Evolutionary conservation across 31 red algal genomes (phyloP), one percentile per base, ranked within the genome.

Genomic region (Asparagopsis taxiformis): DNA sequence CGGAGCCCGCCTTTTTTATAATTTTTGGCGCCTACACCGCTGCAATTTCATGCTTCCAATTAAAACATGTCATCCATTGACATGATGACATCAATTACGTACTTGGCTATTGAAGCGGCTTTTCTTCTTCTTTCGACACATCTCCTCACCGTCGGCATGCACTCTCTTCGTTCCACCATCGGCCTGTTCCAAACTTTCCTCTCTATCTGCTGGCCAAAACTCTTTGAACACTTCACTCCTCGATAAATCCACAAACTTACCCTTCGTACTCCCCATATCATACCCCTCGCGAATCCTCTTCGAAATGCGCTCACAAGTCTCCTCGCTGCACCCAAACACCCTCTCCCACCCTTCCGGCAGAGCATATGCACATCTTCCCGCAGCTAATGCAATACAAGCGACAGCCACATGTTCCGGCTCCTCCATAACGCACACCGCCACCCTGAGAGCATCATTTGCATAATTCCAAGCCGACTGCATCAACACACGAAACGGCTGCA

Each of bases 361-460:
- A 25, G 16, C n/a, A 38, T 31, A 11, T 16, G 28, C 56, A 38
- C 51, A 36, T 26, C 76, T 60, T 68, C 32, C 28, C 1, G 69
- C 59, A 21, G 68, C 76, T 10, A 82, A 48, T 52, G 61, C 49
- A 11, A 91, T 82, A 62, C 87, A 91, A 24, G 78, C 76, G 69
- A 66, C 74, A 17, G 87, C 87, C 22, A 91, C 48, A 54, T 17
- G 66, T 59, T 80, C 74, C 8, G 76, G 57, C 35, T 44, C 35
- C 48, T 81, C 66, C 48, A 24, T 26, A 48, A 76, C 72, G 62
- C 74, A 79, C 8, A 91, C 31, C 41, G 50, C 39, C 34, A 63
- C 43, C 37, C 80, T 52, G 13, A 80, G 41, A 52, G 57, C 25
- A 69, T 91, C 87, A 74, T 91, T 91, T 13, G 74, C 74, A 37